phyloP scores from a whole-genome alignment of 78 protist species.

The Dictyostelium purpureum region DNA sequence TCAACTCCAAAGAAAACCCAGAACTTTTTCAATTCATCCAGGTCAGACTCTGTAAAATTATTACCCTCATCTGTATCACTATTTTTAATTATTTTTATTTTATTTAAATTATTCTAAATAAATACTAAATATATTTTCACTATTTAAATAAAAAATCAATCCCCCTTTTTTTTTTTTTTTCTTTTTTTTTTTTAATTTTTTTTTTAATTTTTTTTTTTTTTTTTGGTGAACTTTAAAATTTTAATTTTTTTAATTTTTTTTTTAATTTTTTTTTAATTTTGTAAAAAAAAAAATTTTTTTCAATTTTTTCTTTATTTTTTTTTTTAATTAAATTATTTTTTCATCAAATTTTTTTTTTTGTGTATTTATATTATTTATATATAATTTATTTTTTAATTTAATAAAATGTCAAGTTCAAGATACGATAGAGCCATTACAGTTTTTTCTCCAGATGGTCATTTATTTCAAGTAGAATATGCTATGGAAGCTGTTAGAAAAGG shows the following conservation, averaged over 20 bases:
- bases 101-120: too few species aligned
- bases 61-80: too few species aligned
- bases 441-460: conserved; percentile 99
- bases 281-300: not conserved
- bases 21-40: too few species aligned
- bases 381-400: not conserved
- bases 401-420: conserved; percentile 33
- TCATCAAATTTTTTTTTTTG: not conserved
- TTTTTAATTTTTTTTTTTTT: too few species aligned
- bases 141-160: too few species aligned
- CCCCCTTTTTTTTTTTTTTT: too few species aligned
- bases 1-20: too few species aligned
- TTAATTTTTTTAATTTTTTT: not conserved
- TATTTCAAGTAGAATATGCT: conserved; percentile 99
- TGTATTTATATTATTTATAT: not conserved
- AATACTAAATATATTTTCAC: too few species aligned
- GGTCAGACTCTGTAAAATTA: too few species aligned
- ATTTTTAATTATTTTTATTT: too few species aligned
- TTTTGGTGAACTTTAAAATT: too few species aligned
- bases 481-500: conserved; percentile 99
- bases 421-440: conserved; percentile 99
- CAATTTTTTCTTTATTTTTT: not conserved
- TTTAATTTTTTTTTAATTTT: not conserved
- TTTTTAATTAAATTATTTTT: not conserved
- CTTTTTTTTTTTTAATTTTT: too few species aligned